Conservation (phyloP, 2,329 filamentous ascomycete genomes). For the Fusarium beomiforme region DNA sequence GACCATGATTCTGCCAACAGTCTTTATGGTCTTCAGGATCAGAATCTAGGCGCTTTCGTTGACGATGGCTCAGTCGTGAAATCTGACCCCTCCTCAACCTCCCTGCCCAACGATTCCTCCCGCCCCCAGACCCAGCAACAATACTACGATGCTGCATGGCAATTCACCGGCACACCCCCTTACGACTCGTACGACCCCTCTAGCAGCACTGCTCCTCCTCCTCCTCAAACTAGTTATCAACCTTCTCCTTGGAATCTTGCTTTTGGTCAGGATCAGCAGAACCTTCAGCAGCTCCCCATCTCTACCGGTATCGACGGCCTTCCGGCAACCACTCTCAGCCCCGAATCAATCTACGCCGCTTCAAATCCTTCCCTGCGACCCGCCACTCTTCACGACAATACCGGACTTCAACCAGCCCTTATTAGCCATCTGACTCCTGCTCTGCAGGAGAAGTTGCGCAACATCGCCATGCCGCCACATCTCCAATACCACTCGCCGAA, state of each 20-base stretch:
- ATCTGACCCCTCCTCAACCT: slow-evolving; percentile 45
- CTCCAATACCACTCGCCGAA: slow-evolving; percentile 69
- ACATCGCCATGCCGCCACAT: slow-evolving; percentile 72
- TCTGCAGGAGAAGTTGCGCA: slow-evolving; percentile 69
- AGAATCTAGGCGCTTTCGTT: slow-evolving; percentile 50
- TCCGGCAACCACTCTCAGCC: slow-evolving; percentile 48
- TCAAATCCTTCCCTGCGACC: slow-evolving; percentile 38
- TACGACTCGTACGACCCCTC: slow-evolving; percentile 58
- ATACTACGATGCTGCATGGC: slow-evolving; percentile 56
- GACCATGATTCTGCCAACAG: slow-evolving; percentile 53
- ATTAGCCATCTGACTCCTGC: slow-evolving; percentile 61
- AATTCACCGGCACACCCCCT: slow-evolving; percentile 59
- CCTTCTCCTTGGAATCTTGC: slow-evolving; percentile 50
- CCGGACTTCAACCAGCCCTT: slow-evolving; percentile 43
- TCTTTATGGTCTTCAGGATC: slow-evolving; percentile 58
- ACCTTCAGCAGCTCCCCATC: slow-evolving; percentile 48
- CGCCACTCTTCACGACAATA: slow-evolving; percentile 46
- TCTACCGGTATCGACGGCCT: slow-evolving; percentile 48
- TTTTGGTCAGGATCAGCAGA: slow-evolving; percentile 44
- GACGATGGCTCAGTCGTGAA: slow-evolving; percentile 49
- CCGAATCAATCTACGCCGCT: slow-evolving; percentile 48
- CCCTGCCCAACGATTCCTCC: slow-evolving; percentile 47
- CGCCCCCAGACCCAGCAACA: slow-evolving; percentile 47
- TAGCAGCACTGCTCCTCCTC: slow-evolving; percentile 50
- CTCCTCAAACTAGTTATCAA: slow-evolving; percentile 47